Evolutionary conservation across 2,329 filamentous ascomycete species (phyloP).

Genomic region (Trichoderma koningiopsis): DNA sequence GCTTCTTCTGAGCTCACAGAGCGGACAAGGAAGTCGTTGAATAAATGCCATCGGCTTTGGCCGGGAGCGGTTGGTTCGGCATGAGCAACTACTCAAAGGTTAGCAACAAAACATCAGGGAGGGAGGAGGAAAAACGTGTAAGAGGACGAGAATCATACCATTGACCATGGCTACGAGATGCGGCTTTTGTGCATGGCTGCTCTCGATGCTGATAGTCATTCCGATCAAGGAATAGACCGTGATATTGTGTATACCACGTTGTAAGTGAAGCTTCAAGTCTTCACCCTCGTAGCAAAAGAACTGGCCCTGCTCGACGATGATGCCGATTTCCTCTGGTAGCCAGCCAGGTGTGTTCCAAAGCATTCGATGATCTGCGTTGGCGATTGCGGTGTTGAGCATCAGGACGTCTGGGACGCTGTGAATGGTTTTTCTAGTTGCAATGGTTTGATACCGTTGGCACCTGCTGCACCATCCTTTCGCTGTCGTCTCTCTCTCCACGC

Average conservation of each 20-base stretch:
- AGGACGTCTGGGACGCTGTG: constrained; percentile 81
- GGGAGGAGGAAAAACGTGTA: neutral
- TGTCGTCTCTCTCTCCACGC: constrained; percentile 85
- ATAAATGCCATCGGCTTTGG: constrained; percentile 85
- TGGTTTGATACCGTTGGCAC: constrained; percentile 87
- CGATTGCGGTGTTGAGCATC: constrained; percentile 81
- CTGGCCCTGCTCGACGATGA: constrained; percentile 87
- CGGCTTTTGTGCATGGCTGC: constrained; percentile 79
- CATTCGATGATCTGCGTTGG: constrained; percentile 69
- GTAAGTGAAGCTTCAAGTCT: constrained; percentile 77
- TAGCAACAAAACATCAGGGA: neutral
- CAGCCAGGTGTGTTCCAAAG: constrained; percentile 90
- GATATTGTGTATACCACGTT: constrained; percentile 77
- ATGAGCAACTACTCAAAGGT: constrained; percentile 58
- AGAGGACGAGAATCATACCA: constrained; percentile 49
- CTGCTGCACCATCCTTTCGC: constrained; percentile 91
- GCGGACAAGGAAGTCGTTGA: constrained; percentile 94
- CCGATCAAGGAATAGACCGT: constrained; percentile 90
- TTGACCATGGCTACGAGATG: constrained; percentile 93
- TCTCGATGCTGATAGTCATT: constrained; percentile 86
- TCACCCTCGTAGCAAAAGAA: constrained; percentile 95
- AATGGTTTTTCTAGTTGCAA: constrained; percentile 82
- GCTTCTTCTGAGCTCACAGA: constrained; percentile 81
- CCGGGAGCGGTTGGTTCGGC: constrained; percentile 61
- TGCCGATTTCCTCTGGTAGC: constrained; percentile 90